Evolutionary conservation across 1,139 yeast species (phyloP), one percentile per base, ranked within the genome.

Genomic region (Zhuliangozyma parablackwelliae): DNA sequence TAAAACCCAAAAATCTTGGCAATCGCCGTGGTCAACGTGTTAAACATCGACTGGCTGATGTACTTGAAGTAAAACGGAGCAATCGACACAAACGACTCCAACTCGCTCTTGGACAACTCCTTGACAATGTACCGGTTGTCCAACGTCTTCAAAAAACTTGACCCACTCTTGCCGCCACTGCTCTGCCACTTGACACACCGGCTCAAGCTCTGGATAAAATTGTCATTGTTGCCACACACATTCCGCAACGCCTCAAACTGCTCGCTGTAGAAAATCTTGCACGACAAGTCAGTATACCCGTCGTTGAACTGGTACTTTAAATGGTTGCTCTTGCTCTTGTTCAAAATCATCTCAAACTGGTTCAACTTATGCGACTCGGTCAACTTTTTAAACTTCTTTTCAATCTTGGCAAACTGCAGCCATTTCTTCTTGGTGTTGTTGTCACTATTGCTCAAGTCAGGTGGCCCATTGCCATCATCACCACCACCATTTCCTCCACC

Each of bases 51-150:
- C 57, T 92, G 96, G 7, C 96, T 83, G 80, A 90, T 89, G 59
- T 90, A 94, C 60, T 88, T 95, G 67, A 94, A 92, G 59, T 94
- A 94, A 45, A 90, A 87, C 9, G 98, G 97, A 0, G 98, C 97
- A 65, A 94, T 89, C 39, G 85, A 85, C 26, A 90, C 86, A 66
- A 94, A 92, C 16, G 97, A 89, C 48, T 92, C 98, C 39, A 92
- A 67, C 60, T 94, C 99, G 2, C 85, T 72, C 49, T 85, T 87
- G 4, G 96, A 82, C 39, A 94, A 68, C 53, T 92, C 96, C 57
- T 94, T 94, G 31, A 94, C 81, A 37, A 94, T 87, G 47, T 90
- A 80, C 41, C 97, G 65, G 53, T 90, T 88, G 60, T 94, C 98
- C 36, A 87, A 53, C 0, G 98, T 94, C 54, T 92, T 94, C 59